phyloP scores from a whole-genome alignment of 768 basidiomycete genomes.

The Macrolepiota dolichaula region DNA sequence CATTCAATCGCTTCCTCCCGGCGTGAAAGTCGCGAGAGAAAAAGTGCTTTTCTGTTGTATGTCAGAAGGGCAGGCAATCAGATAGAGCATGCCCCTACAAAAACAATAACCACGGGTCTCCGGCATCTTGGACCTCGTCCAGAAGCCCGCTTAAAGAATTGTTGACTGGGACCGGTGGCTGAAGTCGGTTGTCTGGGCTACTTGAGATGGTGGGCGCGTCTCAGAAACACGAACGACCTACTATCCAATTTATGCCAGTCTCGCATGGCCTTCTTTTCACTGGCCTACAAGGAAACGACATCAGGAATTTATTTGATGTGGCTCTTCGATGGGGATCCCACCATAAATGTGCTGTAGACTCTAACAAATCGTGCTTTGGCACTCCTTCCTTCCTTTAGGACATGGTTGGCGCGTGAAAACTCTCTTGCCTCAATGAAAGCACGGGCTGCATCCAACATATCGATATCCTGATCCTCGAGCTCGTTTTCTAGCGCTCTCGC shows the following conservation, averaged over 20 bases:
- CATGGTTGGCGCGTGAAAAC: conserved; percentile 65
- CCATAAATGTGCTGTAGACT: conserved; percentile 82
- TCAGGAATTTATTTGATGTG: background rate
- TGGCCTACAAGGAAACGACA: conserved; percentile 46
- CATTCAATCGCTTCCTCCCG: conserved; percentile 86
- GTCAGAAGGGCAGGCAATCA: conserved; percentile 4
- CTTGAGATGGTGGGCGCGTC: background rate
- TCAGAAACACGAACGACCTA: conserved; percentile 28
- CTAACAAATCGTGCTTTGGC: conserved; percentile 73
- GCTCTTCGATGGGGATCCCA: conserved; percentile 34
- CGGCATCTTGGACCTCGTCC: conserved; percentile 49
- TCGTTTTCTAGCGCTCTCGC: conserved; percentile 37
- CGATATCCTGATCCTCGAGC: conserved; percentile 62
- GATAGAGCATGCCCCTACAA: conserved; percentile 46
- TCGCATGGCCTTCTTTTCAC: conserved; percentile 78
- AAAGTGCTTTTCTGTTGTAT: conserved; percentile 67
- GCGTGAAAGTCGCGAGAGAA: conserved; percentile 74
- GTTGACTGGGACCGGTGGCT: conserved; percentile 67
- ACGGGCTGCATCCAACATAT: conserved; percentile 68
- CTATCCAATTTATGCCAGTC: conserved; percentile 85
- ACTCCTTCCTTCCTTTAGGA: conserved; percentile 63
- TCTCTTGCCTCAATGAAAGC: conserved; percentile 77
- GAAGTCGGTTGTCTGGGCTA: conserved; percentile 59
- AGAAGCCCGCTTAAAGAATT: conserved; percentile 54
- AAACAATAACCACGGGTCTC: conserved; percentile 83